Evolutionary conservation across 805 yeast species (phyloP).

Genomic region (Zygotorulaspora danielsina): DNA sequence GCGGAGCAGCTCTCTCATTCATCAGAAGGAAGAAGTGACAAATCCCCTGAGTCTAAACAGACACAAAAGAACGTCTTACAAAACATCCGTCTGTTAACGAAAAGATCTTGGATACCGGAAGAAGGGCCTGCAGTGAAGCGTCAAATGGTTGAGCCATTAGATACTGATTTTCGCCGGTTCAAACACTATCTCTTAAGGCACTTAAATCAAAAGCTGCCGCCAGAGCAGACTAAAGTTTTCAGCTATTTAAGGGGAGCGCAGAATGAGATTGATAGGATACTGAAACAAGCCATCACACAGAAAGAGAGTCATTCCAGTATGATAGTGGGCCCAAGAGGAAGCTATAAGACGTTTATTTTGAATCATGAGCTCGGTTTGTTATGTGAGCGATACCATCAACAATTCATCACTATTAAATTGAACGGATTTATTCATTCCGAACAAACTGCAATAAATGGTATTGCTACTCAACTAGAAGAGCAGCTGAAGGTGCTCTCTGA

Average conservation of each 20-base stretch:
- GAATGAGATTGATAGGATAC: constrained; percentile 49
- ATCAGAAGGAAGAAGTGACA: neutral
- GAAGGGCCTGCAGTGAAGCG: neutral
- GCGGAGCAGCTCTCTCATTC: neutral
- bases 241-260: constrained; percentile 23
- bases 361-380: constrained; percentile 52
- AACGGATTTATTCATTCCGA: constrained; percentile 75
- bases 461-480: constrained; percentile 75
- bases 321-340: constrained; percentile 72
- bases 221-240: constrained; percentile 19
- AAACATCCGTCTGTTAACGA: constrained; percentile 12
- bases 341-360: constrained; percentile 69
- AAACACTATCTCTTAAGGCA: constrained; percentile 23
- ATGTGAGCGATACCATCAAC: constrained; percentile 38
- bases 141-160: constrained; percentile 10
- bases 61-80: constrained; percentile 7
- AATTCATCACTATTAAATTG: constrained; percentile 58
- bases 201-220: constrained; percentile 22
- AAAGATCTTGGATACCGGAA: constrained; percentile 1
- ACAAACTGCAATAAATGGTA: constrained; percentile 71
- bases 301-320: constrained; percentile 79
- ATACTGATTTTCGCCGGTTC: constrained; percentile 18
- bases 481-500: constrained; percentile 36
- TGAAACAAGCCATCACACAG: constrained; percentile 60
- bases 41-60: neutral